Base-by-base conservation (phyloP, 768 basidiomycete genomes). In the Trichaptum fuscoviolaceum region DNA sequence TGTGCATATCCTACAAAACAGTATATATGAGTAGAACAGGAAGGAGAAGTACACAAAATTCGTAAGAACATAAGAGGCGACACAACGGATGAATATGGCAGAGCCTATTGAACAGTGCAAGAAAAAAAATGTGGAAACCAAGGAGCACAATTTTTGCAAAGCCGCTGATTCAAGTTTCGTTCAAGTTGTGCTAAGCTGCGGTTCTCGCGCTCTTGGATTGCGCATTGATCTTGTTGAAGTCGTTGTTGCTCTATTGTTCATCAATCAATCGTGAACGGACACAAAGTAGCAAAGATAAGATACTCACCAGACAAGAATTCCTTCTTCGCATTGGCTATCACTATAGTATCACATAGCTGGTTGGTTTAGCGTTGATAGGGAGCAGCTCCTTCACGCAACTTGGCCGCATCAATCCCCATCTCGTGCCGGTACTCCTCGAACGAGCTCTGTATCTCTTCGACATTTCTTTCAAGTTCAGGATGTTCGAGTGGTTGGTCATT, bases 351-450 rank as follows among this genome's bases (percentile, higher is more conserved):
- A 63, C 83, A 82, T 17, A 89, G 81, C 58, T 84, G 82, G 15
- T 87, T 88, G 8, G 83, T 81, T 70, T 94, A 92, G 64, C 87
- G 79, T 68, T 95, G 89, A 12, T 91, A 81, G 1, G 72, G 74
- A 18, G 79, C 75, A 10, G 91, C 76, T 63, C 95, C 89, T 66
- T 93, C 93, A 52, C 92, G 84, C 30, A 95, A 74, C 57, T 84
- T 84, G 36, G n/a, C n/a, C n/a, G n/a, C n/a, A n/a, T n/a, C n/a
- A n/a, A n/a, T n/a, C n/a, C n/a, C n/a, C n/a, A n/a, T 95, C 75
- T 96, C 95, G 15, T 80, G 80, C 73, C 84, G 85, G 75, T 93
- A 93, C 0, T 84, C 83, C 69, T 95, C 93, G 68, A 95, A 94
- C 73, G 93, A 90, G 57, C 77, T 82, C 73, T 93, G 90, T 1